These are phyloP conservation scores for Sedum album DNA, from an alignment of 164 flowering plant species.

Conservation along the genomic window DNA sequence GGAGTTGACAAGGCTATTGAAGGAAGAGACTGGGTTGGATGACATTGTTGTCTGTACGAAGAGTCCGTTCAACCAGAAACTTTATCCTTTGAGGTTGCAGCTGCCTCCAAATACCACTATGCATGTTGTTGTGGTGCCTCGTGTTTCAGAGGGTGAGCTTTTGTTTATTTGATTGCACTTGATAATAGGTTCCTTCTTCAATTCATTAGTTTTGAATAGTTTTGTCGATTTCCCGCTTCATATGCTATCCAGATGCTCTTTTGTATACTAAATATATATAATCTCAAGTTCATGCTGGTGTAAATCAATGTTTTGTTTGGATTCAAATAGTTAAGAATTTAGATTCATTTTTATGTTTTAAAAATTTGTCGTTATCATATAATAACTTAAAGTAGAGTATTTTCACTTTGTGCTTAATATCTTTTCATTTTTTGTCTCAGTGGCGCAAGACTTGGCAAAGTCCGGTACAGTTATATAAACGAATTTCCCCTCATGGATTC, in stretches of 20 bases:
- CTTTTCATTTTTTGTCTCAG: background rate
- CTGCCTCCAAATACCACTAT: conserved; percentile 66
- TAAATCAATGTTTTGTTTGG: no score
- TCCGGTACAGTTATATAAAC: no score
- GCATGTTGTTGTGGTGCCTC: conserved; percentile 57
- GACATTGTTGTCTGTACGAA: conserved; percentile 41
- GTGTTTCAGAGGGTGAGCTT: conserved; percentile 18
- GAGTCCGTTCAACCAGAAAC: conserved; percentile 45
- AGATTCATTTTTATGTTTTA: background rate
- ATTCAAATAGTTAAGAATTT: no score
- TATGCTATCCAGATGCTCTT: no score
- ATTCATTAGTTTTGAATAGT: background rate
- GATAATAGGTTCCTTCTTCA: background rate
- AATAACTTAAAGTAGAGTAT: background rate
- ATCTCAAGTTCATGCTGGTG: background rate
- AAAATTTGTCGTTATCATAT: background rate
- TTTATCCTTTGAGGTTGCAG: conserved; percentile 60
- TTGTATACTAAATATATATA: no score
- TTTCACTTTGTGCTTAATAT: background rate
- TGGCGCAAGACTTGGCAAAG: background rate
- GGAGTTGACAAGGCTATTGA: conserved; percentile 2
- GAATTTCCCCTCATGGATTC: background rate
- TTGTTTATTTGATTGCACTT: conserved; percentile 7
- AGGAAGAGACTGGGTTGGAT: conserved; percentile 15
- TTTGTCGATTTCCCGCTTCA: background rate